A percentile compares a stretch with the other conserved stretches of the same genome.
Evolutionary conservation across 192 early-diverging fungal species (phyloP).

Genomic region (Linnemannia zychae): DNA sequence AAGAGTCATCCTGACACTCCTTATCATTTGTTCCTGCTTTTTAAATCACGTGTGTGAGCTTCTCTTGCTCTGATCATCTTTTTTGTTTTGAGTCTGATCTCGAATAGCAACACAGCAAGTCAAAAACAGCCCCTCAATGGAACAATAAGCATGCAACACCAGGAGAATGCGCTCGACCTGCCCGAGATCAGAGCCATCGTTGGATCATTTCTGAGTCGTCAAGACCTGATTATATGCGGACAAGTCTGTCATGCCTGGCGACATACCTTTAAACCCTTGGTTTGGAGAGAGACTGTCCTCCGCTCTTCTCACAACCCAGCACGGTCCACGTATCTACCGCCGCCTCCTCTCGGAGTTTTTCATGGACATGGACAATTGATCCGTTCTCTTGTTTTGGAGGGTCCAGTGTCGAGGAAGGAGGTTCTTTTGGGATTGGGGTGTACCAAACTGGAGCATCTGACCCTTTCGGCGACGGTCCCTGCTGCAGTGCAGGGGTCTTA

Average conservation of each 20-base stretch:
- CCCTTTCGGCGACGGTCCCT: conserved; percentile 2
- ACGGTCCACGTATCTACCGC: neutral
- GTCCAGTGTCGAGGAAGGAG: neutral
- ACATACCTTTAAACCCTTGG: conserved; percentile 16
- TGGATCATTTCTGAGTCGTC: conserved; percentile 17
- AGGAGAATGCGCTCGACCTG: conserved; percentile 24
- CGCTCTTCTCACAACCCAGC: neutral
- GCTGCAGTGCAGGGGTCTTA: neutral
- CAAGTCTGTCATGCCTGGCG: conserved; percentile 25
- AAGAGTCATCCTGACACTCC: conserved; percentile 5
- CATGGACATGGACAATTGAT: conserved; percentile 11
- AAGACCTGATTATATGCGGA: conserved; percentile 7
- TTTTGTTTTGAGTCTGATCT: neutral
- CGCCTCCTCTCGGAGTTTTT: neutral
- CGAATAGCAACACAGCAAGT: neutral
- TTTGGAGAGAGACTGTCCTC: conserved; percentile 25
- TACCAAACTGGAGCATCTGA: neutral
- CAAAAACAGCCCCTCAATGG: neutral
- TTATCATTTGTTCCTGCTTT: neutral
- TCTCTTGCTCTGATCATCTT: too few relatives aligned
- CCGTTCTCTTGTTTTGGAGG: neutral
- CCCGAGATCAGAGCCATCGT: conserved; percentile 21
- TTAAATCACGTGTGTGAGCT: neutral
- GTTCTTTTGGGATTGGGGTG: neutral
- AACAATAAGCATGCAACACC: neutral